Evolutionary conservation across 768 basidiomycete species (phyloP).

Genomic region (Suillus subaureus): DNA sequence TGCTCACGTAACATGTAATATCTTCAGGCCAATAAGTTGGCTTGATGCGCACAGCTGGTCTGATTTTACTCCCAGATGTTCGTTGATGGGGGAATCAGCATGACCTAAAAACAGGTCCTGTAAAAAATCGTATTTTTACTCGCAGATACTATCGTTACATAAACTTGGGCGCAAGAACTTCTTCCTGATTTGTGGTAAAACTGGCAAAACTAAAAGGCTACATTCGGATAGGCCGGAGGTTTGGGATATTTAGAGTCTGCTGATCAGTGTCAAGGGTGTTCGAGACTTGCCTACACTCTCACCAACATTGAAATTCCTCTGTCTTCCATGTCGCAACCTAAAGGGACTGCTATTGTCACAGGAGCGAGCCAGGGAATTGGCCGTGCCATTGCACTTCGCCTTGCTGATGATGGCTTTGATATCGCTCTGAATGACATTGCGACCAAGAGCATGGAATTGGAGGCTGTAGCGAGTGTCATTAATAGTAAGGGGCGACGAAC

Average conservation of each 20-base stretch:
- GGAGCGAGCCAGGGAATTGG: constrained; percentile 53
- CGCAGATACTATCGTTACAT: background rate
- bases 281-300: background rate
- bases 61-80: too few relatives aligned
- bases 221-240: background rate
- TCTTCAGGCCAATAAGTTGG: background rate
- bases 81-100: too few relatives aligned
- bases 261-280: background rate
- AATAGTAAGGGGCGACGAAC: constrained; percentile 11
- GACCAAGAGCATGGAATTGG: constrained; percentile 11
- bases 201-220: background rate
- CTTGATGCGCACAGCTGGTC: too few relatives aligned
- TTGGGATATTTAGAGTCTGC: background rate
- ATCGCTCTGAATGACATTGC: constrained; percentile 48
- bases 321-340: background rate
- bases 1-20: constrained; percentile 1
- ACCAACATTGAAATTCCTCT: background rate
- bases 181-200: background rate
- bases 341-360: constrained; percentile 43
- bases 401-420: constrained; percentile 50
- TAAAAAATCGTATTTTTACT: background rate
- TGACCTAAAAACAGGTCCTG: too few relatives aligned
- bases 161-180: background rate
- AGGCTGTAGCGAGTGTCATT: constrained; percentile 15
- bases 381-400: constrained; percentile 45